Evolutionary conservation across 108 stramenopile genomes (phyloP), one percentile per base, ranked within the genome.

Genomic region (Nitzschia inconspicua): DNA sequence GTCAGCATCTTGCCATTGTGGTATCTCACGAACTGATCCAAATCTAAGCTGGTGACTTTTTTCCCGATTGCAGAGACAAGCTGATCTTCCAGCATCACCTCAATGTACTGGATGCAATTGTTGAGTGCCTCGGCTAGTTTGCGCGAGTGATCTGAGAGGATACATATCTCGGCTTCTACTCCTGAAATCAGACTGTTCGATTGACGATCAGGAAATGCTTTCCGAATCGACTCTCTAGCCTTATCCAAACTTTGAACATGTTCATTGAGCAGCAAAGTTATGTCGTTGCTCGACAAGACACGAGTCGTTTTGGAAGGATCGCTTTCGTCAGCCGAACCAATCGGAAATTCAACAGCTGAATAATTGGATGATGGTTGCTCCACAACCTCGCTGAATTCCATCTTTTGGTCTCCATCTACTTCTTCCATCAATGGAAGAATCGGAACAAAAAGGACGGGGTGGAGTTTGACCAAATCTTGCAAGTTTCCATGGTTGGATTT

Each of bases 21-120:
- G 35, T 64, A 73, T 19, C 28, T 72, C 61, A 88, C 58, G 65
- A 82, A 94, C 27, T 78, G 46, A 10, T 81, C 87, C 9, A 94
- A 51, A 55, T 91, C 88, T 10, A 54, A 39, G 3, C 67, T 14
- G 0, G 61, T 46, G 8, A 94, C 60, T 43, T 63, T 56, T 52
- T 90, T 94, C 19, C 92, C 92, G 47, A 94, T 83, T 14, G 88
- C 88, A 24, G 72, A 54, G 42, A 73, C 56, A 2, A 90, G 67
- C 43, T 90, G 85, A 1, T 60, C 34, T 41, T 76, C 61, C 47
- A 90, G 57, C 81, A 86, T 82, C 0, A 65, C 49, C 47, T 90
- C 87, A 27, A 93, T 54, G 50, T 80, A 83, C 14, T 40, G 47
- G 14, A 79, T 56, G 11, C 60, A 40, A 4, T 47, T 19, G 5